A percentile compares a stretch with the other conserved stretches of the same genome.
phyloP scores from a whole-genome alignment of 176 grass and related monocot species.

The Carex myosuroides region DNA sequence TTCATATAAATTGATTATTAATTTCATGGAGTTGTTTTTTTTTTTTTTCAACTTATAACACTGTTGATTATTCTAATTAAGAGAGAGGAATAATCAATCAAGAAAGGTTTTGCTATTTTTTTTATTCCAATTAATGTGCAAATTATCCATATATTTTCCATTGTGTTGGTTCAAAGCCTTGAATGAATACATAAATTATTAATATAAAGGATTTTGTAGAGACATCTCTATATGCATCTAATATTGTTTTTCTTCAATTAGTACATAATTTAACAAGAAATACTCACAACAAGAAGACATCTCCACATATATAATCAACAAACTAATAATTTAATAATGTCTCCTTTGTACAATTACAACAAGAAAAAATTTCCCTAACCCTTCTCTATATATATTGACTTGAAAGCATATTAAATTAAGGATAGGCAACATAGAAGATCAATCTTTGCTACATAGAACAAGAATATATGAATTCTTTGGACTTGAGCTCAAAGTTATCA shows the following conservation, averaged over 20 bases:
- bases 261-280: not conserved
- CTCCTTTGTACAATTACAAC: slow-evolving; percentile 14
- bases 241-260: not conserved
- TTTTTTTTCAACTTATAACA: too few species aligned
- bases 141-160: not conserved
- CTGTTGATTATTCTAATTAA: too few species aligned
- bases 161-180: not conserved
- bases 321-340: not conserved
- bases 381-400: not conserved
- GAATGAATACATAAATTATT: not conserved
- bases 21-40: too few species aligned
- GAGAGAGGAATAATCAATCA: not conserved
- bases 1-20: too few species aligned
- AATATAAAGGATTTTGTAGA: too few species aligned
- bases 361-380: not conserved
- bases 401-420: not conserved
- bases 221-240: too few species aligned
- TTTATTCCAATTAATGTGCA: not conserved
- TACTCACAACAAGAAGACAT: not conserved
- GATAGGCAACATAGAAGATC: not conserved
- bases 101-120: not conserved
- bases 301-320: slow-evolving; percentile 11
- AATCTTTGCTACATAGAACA: not conserved
- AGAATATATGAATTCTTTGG: not conserved
- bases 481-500: not conserved